phyloP scores from a whole-genome alignment of 306 rosid genomes.

The Inga oerstediana region DNA sequence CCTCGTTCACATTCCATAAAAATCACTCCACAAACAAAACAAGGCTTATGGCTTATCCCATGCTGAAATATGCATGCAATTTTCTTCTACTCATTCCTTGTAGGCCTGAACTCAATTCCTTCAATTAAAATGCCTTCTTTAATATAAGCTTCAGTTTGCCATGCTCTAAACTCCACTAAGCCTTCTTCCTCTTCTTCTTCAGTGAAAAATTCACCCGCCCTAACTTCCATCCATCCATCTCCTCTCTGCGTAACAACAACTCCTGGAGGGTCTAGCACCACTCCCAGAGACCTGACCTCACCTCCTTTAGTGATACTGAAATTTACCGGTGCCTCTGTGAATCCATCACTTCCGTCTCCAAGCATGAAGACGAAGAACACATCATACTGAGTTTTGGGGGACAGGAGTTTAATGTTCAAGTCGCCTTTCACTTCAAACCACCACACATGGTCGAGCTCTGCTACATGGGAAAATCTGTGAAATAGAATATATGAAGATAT shows the following conservation, averaged over 20 bases:
- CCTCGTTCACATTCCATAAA: background rate
- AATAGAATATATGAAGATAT: background rate
- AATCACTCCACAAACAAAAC: too few relatives aligned
- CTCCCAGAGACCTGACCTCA: background rate
- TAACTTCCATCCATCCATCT: constrained; percentile 22
- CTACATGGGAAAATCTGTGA: constrained; percentile 15
- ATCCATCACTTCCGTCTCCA: accelerated
- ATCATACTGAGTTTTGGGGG: constrained; percentile 5
- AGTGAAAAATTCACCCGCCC: constrained; percentile 13
- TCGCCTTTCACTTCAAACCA: background rate
- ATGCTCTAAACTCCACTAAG: background rate
- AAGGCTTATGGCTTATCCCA: background rate
- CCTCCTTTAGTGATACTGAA: background rate
- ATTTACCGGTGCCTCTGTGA: background rate
- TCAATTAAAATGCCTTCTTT: background rate
- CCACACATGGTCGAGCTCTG: background rate
- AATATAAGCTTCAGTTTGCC: background rate
- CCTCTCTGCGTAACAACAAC: background rate
- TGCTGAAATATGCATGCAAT: background rate
- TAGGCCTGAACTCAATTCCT: background rate
- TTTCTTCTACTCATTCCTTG: background rate
- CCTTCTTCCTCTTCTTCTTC: background rate
- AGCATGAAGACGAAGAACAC: background rate
- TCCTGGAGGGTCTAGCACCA: background rate
- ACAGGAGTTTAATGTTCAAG: background rate